Percentiles rank a stretch among this genome's conserved stretches.
These are phyloP conservation scores for Sicyos baderoa DNA, from an alignment of 306 rosid species.

Conservation along the genomic window DNA sequence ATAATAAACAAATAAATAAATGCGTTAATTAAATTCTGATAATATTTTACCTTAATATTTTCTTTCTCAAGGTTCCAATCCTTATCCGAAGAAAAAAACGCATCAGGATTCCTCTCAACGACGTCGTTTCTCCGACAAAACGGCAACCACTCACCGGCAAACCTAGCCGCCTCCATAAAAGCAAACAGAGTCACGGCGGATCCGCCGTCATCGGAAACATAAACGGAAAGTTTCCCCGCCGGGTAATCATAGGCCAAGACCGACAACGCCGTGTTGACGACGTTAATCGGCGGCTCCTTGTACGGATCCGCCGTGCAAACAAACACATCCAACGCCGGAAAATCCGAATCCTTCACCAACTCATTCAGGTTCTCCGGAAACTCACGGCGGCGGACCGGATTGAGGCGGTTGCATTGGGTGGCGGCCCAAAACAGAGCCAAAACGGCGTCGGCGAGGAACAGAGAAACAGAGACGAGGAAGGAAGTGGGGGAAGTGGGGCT, in stretches of 20 bases:
- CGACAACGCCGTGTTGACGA: constrained; percentile 39
- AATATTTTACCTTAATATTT: constrained; percentile 30
- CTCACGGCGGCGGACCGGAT: constrained; percentile 27
- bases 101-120: constrained; percentile 28
- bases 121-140: constrained; percentile 31
- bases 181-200: constrained; percentile 45
- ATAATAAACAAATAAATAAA: no score
- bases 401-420: constrained; percentile 25
- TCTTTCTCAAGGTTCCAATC: constrained; percentile 10
- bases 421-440: constrained; percentile 26
- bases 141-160: constrained; percentile 40
- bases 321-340: constrained; percentile 38
- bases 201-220: constrained; percentile 49
- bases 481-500: constrained; percentile 16
- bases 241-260: constrained; percentile 45
- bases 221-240: constrained; percentile 34
- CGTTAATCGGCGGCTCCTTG: constrained; percentile 43
- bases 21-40: not conserved
- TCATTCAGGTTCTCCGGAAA: constrained; percentile 19
- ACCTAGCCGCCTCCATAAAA: constrained; percentile 41
- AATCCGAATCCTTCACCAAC: constrained; percentile 5
- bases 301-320: constrained; percentile 47
- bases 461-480: constrained; percentile 25
- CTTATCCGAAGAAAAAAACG: constrained; percentile 18
- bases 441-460: constrained; percentile 32